Percentiles rank a stretch among this genome's conserved stretches.
Evolutionary conservation across 2,329 filamentous ascomycete genomes (phyloP).

Genomic region (Fusarium devonianum): DNA sequence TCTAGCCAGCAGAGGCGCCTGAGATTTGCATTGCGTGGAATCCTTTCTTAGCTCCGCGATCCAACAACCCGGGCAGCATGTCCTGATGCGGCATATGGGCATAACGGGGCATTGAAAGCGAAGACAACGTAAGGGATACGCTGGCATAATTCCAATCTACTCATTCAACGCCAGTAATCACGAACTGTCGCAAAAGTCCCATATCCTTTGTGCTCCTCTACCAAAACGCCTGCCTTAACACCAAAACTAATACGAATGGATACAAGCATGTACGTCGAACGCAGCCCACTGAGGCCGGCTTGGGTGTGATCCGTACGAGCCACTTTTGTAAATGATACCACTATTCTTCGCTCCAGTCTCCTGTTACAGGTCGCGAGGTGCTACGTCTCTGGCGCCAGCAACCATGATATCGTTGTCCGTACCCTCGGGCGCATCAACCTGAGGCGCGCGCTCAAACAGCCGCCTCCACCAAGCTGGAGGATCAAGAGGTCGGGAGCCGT

Average conservation of each 20-base stretch:
- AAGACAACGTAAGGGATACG: neutral
- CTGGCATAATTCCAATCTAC: too few species aligned
- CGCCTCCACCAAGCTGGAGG: constrained; percentile 90
- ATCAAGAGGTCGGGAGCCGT: constrained; percentile 83
- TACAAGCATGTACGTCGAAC: constrained; percentile 4
- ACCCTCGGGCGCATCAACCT: constrained; percentile 57
- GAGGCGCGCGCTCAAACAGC: constrained; percentile 72
- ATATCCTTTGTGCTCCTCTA: constrained; percentile 19
- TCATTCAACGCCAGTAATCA: constrained; percentile 23
- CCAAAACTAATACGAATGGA: constrained; percentile 7
- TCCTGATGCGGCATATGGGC: too few species aligned
- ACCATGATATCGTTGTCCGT: constrained; percentile 70
- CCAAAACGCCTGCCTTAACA: constrained; percentile 28
- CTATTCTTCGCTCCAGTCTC: neutral
- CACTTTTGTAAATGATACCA: neutral
- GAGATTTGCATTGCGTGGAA: too few species aligned
- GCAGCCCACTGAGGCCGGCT: neutral
- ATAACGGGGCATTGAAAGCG: too few species aligned
- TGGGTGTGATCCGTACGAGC: neutral
- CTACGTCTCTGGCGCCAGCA: constrained; percentile 54
- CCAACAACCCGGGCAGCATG: too few species aligned
- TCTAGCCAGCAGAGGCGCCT: too few species aligned
- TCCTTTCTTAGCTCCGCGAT: too few species aligned
- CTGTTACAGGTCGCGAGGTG: constrained; percentile 33
- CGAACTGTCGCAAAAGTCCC: constrained; percentile 2